These are phyloP conservation scores for Pascua sp. DNA, from an alignment of 1,284 basidiomycete genomes.

Conservation along the genomic window DNA sequence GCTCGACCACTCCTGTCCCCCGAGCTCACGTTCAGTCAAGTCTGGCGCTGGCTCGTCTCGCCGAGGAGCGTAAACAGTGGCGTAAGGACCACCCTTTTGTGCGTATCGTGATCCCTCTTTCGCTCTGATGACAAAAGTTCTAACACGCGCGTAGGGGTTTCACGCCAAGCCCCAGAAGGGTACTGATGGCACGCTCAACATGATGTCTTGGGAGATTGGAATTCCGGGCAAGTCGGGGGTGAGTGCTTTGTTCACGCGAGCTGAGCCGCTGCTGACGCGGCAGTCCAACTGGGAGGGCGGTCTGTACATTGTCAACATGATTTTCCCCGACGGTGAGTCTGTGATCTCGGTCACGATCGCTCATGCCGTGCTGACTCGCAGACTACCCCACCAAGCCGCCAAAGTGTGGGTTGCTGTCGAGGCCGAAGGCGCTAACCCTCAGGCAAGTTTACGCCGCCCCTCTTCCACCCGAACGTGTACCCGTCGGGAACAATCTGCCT, in stretches of 20 bases:
- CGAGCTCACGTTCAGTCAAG: constrained; percentile 19
- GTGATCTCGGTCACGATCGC: background rate
- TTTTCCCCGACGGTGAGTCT: constrained; percentile 85
- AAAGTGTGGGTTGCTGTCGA: constrained; percentile 44
- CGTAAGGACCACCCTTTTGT: constrained; percentile 98
- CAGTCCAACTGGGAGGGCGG: constrained; percentile 97
- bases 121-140: background rate
- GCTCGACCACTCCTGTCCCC: too few species aligned
- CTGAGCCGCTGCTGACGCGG: constrained; percentile 17
- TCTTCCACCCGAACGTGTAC: constrained; percentile 99
- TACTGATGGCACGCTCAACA: constrained; percentile 87
- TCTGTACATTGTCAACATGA: constrained; percentile 88
- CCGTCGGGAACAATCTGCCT: constrained; percentile 98
- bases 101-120: constrained; percentile 47
- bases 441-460: constrained; percentile 95
- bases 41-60: constrained; percentile 40
- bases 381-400: constrained; percentile 50
- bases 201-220: constrained; percentile 97
- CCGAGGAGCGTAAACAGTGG: constrained; percentile 99
- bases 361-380: constrained; percentile 21
- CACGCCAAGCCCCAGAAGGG: constrained; percentile 88
- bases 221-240: constrained; percentile 82
- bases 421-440: constrained; percentile 17
- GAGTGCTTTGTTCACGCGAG: constrained; percentile 43
- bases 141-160: constrained; percentile 67